phyloP scores from a whole-genome alignment of 805 yeast genomes.

The Debaryomyces hansenii region DNA sequence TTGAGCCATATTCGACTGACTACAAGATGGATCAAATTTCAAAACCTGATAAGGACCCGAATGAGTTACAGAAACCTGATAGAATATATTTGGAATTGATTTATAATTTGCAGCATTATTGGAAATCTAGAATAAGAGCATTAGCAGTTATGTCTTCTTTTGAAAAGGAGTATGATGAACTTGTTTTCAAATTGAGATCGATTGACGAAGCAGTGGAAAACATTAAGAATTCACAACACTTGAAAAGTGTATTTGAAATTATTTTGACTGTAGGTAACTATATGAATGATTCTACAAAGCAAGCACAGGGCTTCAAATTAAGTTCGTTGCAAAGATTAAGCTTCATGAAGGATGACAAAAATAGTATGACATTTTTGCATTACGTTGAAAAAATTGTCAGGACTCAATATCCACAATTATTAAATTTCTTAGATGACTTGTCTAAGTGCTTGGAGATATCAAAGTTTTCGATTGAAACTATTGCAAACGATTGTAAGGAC shows the following conservation, averaged over 20 bases:
- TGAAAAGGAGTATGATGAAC: constrained; percentile 66
- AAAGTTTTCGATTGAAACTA: constrained; percentile 61
- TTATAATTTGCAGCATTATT: constrained; percentile 65
- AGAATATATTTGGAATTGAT: constrained; percentile 67
- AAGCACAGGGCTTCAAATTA: constrained; percentile 69
- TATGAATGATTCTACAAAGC: constrained; percentile 71
- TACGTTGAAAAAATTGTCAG: constrained; percentile 72
- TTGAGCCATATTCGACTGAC: constrained; percentile 64
- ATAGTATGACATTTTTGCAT: constrained; percentile 70
- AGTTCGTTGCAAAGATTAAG: constrained; percentile 67
- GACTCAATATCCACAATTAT: constrained; percentile 61
- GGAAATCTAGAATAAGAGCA: constrained; percentile 72
- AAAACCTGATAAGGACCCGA: constrained; percentile 54
- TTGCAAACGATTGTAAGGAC: constrained; percentile 59
- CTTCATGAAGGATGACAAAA: constrained; percentile 70
- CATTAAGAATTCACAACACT: constrained; percentile 50
- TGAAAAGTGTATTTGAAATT: constrained; percentile 60
- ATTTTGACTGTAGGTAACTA: constrained; percentile 75
- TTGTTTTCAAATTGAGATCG: constrained; percentile 52
- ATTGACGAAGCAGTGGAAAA: constrained; percentile 61
- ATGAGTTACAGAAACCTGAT: constrained; percentile 66
- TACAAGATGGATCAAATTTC: constrained; percentile 30
- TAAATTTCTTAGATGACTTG: constrained; percentile 62
- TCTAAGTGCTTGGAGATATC: constrained; percentile 52
- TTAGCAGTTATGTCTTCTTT: constrained; percentile 53